Base-by-base conservation (phyloP, 495 filamentous ascomycete species). In the Darksidea phi region DNA sequence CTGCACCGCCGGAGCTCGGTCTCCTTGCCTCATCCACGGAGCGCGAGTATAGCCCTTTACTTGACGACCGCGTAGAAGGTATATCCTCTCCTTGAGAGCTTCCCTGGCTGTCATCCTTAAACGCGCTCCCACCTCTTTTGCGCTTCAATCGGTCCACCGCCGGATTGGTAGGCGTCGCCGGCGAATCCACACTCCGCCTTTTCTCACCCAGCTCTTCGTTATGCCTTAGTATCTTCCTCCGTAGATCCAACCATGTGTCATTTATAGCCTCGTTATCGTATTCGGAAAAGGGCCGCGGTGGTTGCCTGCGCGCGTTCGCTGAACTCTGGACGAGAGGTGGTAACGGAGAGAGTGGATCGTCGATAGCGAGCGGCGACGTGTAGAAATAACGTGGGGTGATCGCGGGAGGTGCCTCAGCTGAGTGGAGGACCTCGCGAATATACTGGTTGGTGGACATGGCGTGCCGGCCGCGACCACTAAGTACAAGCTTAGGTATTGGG, bases 311-410 rank as follows among this genome's bases (percentile, higher is more conserved):
- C 4, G 64, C 38, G 8, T 42, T 63, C 17, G 59, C 57, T 1
- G 67, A 51, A 13, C 24, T 47, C 1, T 69, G 61, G 23, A 59
- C 11, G n/a, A 72, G 73, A 11, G 74, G 72, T 15, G 73, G 75
- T 7, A 77, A 52, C 10, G 75, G 71, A 13, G 75, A 76, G 0
- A 77, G 70, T 32, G 75, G 74, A 57, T 77, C 75, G 66, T 77
- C 75, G 20, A 77, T 72, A 43, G 73, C 68, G 6, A 75, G 54
- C 5, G 70, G 73, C 10, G 68, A 70, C 20, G 71, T 65, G 49
- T 76, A 77, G 66, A 76, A 77, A 63, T 73, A 77, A 11, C 75
- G 70, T 10, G 69, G 72, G 7, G 61, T 11, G 10, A 74, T 67
- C 2, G 71, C 42, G 6, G 75, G 73, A 41, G 75, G 73, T 12